These are phyloP conservation scores for Spencermartinsiella europaea DNA, from an alignment of 805 yeast genomes.

Conservation along the genomic window DNA sequence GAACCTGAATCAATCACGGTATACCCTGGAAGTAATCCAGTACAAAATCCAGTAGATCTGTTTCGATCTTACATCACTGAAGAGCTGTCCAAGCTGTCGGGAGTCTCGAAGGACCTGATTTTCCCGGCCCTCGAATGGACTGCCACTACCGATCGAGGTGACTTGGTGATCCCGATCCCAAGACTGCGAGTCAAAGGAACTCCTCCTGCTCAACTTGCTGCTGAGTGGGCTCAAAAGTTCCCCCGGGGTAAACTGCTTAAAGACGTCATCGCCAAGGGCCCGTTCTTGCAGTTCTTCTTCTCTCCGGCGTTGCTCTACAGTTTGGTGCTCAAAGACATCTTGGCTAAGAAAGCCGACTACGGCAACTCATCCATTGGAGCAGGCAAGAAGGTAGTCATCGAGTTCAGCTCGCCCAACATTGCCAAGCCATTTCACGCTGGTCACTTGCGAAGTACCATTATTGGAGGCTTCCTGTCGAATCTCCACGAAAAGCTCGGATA, in stretches of 20 bases:
- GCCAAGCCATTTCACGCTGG: slow-evolving; percentile 99
- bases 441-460: slow-evolving; percentile 93
- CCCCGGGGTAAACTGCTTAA: slow-evolving; percentile 65
- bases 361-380: slow-evolving; percentile 74
- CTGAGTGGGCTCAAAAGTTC: slow-evolving; percentile 73
- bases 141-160: slow-evolving; percentile 82
- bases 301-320: slow-evolving; percentile 59
- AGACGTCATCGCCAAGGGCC: slow-evolving; percentile 77
- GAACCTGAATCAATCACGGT: slow-evolving; percentile 16
- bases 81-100: slow-evolving; percentile 68
- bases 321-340: slow-evolving; percentile 63
- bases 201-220: slow-evolving; percentile 68
- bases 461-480: slow-evolving; percentile 92
- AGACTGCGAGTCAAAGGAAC: slow-evolving; percentile 81
- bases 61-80: slow-evolving; percentile 84
- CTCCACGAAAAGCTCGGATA: slow-evolving; percentile 87
- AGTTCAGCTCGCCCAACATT: slow-evolving; percentile 95
- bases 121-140: slow-evolving; percentile 88
- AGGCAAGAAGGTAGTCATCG: slow-evolving; percentile 69
- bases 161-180: slow-evolving; percentile 86
- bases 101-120: slow-evolving; percentile 63
- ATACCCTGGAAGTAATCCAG: slow-evolving; percentile 60
- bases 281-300: slow-evolving; percentile 86
- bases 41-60: slow-evolving; percentile 74
- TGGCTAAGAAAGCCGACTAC: slow-evolving; percentile 53